Percentiles rank a stretch among this genome's conserved stretches.
These are phyloP conservation scores for Borovskyia barvae DNA, from an alignment of 208 protist species.

Conservation along the genomic window DNA sequence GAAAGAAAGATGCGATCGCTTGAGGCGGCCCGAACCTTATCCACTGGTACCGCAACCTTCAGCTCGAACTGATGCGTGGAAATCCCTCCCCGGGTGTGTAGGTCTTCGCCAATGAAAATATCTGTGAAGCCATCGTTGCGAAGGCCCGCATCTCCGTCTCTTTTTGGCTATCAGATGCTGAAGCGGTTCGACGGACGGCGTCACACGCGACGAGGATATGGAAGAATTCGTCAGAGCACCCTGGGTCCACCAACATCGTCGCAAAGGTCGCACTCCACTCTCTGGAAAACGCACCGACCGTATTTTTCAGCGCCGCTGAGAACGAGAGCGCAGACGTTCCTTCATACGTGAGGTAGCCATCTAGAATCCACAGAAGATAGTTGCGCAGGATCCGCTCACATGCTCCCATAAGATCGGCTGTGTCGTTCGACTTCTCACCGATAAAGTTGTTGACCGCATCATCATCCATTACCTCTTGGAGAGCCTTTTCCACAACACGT, in stretches of 20 bases:
- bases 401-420: constrained; percentile 1
- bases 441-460: constrained; percentile 14
- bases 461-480: constrained; percentile 9
- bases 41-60: no score
- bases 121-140: not conserved
- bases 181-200: no score
- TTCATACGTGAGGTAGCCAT: constrained; percentile 24
- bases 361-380: constrained; percentile 13
- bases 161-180: no score
- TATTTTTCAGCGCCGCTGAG: constrained; percentile 14
- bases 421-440: constrained; percentile 2
- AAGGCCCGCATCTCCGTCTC: not conserved
- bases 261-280: constrained; percentile 14
- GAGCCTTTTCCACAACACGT: constrained; percentile 1
- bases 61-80: no score
- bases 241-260: not conserved
- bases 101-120: not conserved
- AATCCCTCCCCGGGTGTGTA: not conserved
- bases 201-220: not conserved
- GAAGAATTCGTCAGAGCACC: not conserved
- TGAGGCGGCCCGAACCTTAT: no score
- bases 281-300: constrained; percentile 4
- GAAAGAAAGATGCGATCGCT: no score
- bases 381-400: constrained; percentile 1
- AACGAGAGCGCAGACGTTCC: constrained; percentile 20